These are phyloP conservation scores for Tylopilus felleus DNA, from an alignment of 768 basidiomycete species.

Conservation along the genomic window DNA sequence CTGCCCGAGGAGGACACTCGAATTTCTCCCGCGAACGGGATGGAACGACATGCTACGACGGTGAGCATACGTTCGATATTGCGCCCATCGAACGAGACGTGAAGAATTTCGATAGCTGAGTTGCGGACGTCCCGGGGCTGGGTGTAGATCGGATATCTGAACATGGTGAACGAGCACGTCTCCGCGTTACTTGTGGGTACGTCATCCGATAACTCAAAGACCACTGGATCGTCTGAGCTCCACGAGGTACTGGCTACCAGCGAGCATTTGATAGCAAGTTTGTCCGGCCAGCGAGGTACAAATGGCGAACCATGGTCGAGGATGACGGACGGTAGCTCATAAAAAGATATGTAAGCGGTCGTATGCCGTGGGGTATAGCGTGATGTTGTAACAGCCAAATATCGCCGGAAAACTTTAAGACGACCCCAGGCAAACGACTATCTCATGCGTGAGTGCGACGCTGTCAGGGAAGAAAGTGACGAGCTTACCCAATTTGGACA, in stretches of 20 bases:
- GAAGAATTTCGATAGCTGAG: slow-evolving; percentile 4
- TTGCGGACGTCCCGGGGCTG: neutral
- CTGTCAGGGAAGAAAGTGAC: neutral
- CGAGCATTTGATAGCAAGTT: slow-evolving; percentile 1
- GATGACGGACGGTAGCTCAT: slow-evolving; percentile 15
- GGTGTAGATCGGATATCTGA: slow-evolving; percentile 4
- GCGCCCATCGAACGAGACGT: slow-evolving; percentile 14
- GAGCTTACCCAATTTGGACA: slow-evolving; percentile 18
- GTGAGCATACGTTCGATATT: neutral
- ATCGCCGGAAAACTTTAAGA: slow-evolving; percentile 14
- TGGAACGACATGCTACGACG: slow-evolving; percentile 8
- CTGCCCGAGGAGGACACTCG: slow-evolving; percentile 18
- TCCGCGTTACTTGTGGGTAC: neutral
- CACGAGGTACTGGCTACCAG: slow-evolving; percentile 14
- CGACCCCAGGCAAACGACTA: slow-evolving; percentile 10
- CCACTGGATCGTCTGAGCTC: slow-evolving; percentile 3
- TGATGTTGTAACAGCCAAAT: slow-evolving; percentile 8
- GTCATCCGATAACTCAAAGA: slow-evolving; percentile 18
- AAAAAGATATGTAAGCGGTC: slow-evolving; percentile 9
- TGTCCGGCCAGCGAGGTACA: slow-evolving; percentile 16
- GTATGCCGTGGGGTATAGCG: neutral
- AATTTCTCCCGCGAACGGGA: slow-evolving; percentile 12
- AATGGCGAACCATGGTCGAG: slow-evolving; percentile 4
- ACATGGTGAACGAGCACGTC: slow-evolving; percentile 12
- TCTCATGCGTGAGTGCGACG: slow-evolving; percentile 3